Conservation (phyloP, 768 basidiomycete species). For the Podaxis sp. region DNA sequence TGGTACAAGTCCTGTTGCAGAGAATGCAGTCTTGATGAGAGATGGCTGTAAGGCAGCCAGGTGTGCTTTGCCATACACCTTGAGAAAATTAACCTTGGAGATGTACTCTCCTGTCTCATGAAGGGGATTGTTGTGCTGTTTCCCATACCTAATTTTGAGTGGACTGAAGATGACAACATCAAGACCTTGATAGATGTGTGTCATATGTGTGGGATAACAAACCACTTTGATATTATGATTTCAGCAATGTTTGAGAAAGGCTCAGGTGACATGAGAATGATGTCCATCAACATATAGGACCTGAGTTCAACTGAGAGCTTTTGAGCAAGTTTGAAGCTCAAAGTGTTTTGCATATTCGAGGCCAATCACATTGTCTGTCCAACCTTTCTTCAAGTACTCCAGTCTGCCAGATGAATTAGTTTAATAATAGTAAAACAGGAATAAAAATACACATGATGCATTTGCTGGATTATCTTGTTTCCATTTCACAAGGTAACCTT, state of each 20-base stretch:
- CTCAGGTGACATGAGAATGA: slow-evolving; percentile 38
- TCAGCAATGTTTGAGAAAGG: slow-evolving; percentile 38
- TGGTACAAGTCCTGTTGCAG: slow-evolving; percentile 33
- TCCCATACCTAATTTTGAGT: slow-evolving; percentile 27
- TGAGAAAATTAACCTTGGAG: slow-evolving; percentile 21
- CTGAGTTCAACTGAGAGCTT: slow-evolving; percentile 26
- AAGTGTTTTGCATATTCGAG: slow-evolving; percentile 39
- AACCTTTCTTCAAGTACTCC: slow-evolving; percentile 36
- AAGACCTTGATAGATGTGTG: slow-evolving; percentile 45
- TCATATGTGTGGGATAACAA: slow-evolving; percentile 45
- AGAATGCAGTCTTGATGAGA: slow-evolving; percentile 31
- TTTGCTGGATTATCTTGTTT: slow-evolving; percentile 38
- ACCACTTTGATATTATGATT: slow-evolving; percentile 38
- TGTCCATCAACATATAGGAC: slow-evolving; percentile 49
- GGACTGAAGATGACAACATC: slow-evolving; percentile 38
- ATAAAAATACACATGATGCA: slow-evolving; percentile 32
- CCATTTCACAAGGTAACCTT: slow-evolving; percentile 36
- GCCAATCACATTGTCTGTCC: slow-evolving; percentile 37
- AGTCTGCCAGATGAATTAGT: slow-evolving; percentile 21
- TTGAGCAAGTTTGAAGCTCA: slow-evolving; percentile 35
- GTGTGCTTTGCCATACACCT: slow-evolving; percentile 32
- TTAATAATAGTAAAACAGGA: slow-evolving; percentile 9
- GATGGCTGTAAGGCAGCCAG: slow-evolving; percentile 22
- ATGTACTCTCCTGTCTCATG: slow-evolving; percentile 9
- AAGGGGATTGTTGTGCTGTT: slow-evolving; percentile 22